Conservation (phyloP, 2,329 filamentous ascomycete species). For the Nigrospora osmanthi region DNA sequence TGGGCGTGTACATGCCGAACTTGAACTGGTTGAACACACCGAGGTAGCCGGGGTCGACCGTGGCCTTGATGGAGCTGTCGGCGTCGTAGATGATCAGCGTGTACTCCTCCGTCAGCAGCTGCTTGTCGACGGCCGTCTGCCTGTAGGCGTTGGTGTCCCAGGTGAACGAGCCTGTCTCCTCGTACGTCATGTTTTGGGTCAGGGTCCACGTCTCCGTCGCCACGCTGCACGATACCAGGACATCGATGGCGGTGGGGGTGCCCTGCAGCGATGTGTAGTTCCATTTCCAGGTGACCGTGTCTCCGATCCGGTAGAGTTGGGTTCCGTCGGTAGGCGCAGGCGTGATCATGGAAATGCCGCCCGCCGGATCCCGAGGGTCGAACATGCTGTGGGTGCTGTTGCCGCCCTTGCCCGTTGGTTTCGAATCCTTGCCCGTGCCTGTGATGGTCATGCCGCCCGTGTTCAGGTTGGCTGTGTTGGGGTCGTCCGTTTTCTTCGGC, state of each 20-base stretch:
- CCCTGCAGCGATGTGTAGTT: slow-evolving; percentile 56
- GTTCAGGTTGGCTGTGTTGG: slow-evolving; percentile 30
- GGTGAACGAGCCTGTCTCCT: slow-evolving; percentile 39
- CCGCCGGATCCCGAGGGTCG: slow-evolving; percentile 36
- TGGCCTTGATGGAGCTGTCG: slow-evolving; percentile 39
- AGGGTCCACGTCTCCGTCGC: slow-evolving; percentile 50
- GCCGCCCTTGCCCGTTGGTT: slow-evolving; percentile 16
- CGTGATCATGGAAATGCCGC: slow-evolving; percentile 43
- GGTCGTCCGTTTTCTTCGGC: slow-evolving; percentile 7
- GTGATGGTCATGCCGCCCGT: slow-evolving; percentile 24
- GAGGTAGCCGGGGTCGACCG: slow-evolving; percentile 48
- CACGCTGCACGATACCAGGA: slow-evolving; percentile 47
- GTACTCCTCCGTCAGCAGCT: slow-evolving; percentile 47
- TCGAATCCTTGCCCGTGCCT: slow-evolving; percentile 5
- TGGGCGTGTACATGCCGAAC: slow-evolving; percentile 50
- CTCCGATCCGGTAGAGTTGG: slow-evolving; percentile 52
- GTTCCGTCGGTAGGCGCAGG: slow-evolving; percentile 37
- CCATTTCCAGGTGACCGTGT: slow-evolving; percentile 53
- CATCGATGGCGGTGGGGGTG: slow-evolving; percentile 51
- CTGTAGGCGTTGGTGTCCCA: slow-evolving; percentile 51
- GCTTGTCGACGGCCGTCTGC: slow-evolving; percentile 32
- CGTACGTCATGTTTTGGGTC: slow-evolving; percentile 54
- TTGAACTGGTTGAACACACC: slow-evolving; percentile 36
- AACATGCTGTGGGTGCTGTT: slow-evolving; percentile 29
- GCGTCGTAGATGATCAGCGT: slow-evolving; percentile 56